These are phyloP conservation scores for Sporothrix variecibatus DNA, from an alignment of 2,329 filamentous ascomycete genomes.

Conservation along the genomic window DNA sequence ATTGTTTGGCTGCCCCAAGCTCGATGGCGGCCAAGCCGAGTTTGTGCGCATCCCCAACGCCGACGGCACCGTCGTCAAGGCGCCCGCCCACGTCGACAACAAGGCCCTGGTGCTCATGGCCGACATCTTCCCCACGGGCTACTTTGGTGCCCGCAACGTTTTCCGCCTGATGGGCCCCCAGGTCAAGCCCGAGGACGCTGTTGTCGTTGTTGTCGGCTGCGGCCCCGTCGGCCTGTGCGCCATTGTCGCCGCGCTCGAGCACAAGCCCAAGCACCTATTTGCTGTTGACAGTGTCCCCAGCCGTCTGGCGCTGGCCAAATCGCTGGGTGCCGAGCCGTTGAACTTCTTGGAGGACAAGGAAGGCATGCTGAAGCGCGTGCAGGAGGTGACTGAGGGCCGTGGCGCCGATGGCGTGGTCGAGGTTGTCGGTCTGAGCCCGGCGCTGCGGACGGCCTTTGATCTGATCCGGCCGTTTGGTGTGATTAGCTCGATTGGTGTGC, in stretches of 20 bases:
- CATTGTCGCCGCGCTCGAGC: slow-evolving; percentile 73
- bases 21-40: slow-evolving; percentile 82
- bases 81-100: slow-evolving; percentile 70
- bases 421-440: slow-evolving; percentile 70
- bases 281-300: slow-evolving; percentile 78
- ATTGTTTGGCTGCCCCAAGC: slow-evolving; percentile 67
- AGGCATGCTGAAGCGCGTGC: slow-evolving; percentile 47
- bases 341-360: slow-evolving; percentile 77
- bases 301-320: slow-evolving; percentile 70
- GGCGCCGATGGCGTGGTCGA: slow-evolving; percentile 86
- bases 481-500: slow-evolving; percentile 75
- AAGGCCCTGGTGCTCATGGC: slow-evolving; percentile 83
- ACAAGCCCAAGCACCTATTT: slow-evolving; percentile 72
- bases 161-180: slow-evolving; percentile 62
- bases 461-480: slow-evolving; percentile 70
- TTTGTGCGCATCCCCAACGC: slow-evolving; percentile 80
- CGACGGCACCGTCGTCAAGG: slow-evolving; percentile 76
- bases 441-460: slow-evolving; percentile 70
- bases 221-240: slow-evolving; percentile 86
- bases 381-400: slow-evolving; percentile 59
- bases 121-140: slow-evolving; percentile 88
- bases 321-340: slow-evolving; percentile 77
- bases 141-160: slow-evolving; percentile 78
- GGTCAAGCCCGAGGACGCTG: slow-evolving; percentile 61
- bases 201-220: slow-evolving; percentile 80